These are phyloP conservation scores for Exophiala bonariae DNA, from an alignment of 2,329 filamentous ascomycete species.

Conservation along the genomic window DNA sequence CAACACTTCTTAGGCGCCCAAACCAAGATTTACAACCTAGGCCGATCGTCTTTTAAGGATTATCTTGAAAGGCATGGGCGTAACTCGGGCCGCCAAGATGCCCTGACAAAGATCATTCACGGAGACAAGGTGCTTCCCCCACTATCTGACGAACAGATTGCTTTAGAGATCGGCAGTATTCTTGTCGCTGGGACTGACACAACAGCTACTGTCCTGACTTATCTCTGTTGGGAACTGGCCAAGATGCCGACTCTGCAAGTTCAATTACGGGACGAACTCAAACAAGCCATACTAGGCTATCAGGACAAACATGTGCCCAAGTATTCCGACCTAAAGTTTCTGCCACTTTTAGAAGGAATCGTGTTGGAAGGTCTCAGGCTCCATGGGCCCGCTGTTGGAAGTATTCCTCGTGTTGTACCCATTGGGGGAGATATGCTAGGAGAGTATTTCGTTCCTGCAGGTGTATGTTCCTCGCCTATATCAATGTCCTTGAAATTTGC, in stretches of 20 bases:
- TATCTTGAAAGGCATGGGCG: conserved; percentile 7
- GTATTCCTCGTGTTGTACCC: conserved; percentile 4
- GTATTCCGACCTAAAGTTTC: conserved; percentile 1
- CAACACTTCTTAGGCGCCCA: conserved; percentile 3
- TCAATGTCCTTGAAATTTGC: not conserved
- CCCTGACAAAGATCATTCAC: conserved; percentile 4
- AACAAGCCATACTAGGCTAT: not conserved
- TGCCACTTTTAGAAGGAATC: conserved; percentile 3
- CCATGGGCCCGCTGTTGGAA: conserved; percentile 1
- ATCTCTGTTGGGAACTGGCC: conserved; percentile 3
- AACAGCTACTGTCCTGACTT: conserved; percentile 5
- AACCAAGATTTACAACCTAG: not conserved
- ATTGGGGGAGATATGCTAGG: not conserved
- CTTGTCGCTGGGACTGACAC: conserved; percentile 8
- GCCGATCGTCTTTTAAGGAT: not conserved
- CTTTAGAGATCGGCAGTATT: conserved; percentile 2
- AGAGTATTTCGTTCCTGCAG: conserved; percentile 6
- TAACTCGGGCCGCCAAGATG: conserved; percentile 1
- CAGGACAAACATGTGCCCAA: not conserved
- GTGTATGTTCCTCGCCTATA: not conserved
- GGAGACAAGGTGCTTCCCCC: conserved; percentile 7
- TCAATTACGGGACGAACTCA: conserved; percentile 1
- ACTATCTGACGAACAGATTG: conserved; percentile 3
- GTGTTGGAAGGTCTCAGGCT: conserved; percentile 6
- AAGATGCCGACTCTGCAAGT: not conserved